A percentile compares a stretch with the other conserved stretches of the same genome.
These are phyloP conservation scores for Citrus medica DNA, from an alignment of 345 rosid species.

Conservation along the genomic window DNA sequence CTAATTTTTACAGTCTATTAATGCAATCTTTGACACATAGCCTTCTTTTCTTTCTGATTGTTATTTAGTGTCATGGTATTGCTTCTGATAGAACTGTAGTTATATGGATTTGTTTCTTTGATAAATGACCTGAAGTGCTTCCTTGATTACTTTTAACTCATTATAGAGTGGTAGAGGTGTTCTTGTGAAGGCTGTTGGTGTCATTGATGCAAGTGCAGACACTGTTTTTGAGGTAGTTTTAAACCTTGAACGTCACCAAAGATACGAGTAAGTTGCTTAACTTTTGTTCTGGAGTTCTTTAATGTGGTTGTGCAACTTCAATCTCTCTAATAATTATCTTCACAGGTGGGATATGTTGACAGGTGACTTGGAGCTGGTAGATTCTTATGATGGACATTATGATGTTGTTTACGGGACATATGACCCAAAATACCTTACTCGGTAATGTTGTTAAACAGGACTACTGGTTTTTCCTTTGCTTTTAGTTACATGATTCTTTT, in stretches of 20 bases:
- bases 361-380: conserved; percentile 79
- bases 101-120: not conserved
- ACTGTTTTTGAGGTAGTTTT: conserved; percentile 77
- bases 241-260: conserved; percentile 62
- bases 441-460: conserved; percentile 41
- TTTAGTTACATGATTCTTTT: not conserved
- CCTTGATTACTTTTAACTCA: conserved; percentile 13
- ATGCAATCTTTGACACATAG: not conserved
- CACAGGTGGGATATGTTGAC: conserved; percentile 97
- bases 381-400: conserved; percentile 86
- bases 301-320: conserved; percentile 17
- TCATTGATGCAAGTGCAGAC: conserved; percentile 84
- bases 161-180: conserved; percentile 68
- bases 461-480: not conserved
- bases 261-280: conserved; percentile 79
- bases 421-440: conserved; percentile 76
- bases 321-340: conserved; percentile 26
- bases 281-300: conserved; percentile 11
- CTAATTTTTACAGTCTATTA: not conserved
- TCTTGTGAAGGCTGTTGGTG: conserved; percentile 88
- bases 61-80: not conserved
- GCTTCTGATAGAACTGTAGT: not conserved
- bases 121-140: not conserved
- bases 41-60: not conserved
- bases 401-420: conserved; percentile 82